Percentiles rank a stretch among this genome's conserved stretches.
Evolutionary conservation across 345 rosid genomes (phyloP).

Genomic region (Eucalyptus erythrocorys): DNA sequence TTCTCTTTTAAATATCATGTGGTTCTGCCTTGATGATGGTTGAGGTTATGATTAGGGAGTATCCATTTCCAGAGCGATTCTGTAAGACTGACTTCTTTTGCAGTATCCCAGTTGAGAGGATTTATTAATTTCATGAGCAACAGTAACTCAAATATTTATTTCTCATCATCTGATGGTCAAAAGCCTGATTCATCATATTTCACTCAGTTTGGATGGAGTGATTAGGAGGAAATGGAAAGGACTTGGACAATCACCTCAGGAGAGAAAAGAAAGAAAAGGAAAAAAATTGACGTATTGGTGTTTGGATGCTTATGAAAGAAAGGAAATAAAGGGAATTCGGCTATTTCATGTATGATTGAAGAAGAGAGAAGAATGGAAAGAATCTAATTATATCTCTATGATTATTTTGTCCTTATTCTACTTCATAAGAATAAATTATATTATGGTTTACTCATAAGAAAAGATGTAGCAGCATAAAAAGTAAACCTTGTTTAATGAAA

Average conservation of each 20-base stretch:
- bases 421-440: not conserved
- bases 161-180: not conserved
- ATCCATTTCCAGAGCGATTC: not conserved
- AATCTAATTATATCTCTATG: not conserved
- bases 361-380: not conserved
- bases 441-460: not conserved
- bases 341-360: not conserved
- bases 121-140: not conserved
- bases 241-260: not conserved
- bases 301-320: not conserved
- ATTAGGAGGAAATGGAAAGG: not conserved
- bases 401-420: not conserved
- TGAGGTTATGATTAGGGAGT: not conserved
- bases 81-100: not conserved
- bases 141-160: not conserved
- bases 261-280: not conserved
- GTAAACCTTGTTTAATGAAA: not conserved
- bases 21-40: not conserved
- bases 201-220: not conserved
- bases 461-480: not conserved
- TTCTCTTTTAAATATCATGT: not conserved
- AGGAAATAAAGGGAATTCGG: not conserved
- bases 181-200: not conserved
- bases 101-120: not conserved
- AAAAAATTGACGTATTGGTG: not conserved